Percentiles rank a stretch among this genome's conserved stretches.
phyloP scores from a whole-genome alignment of 1,139 yeast genomes.

The Arxiozyma slooffiae region DNA sequence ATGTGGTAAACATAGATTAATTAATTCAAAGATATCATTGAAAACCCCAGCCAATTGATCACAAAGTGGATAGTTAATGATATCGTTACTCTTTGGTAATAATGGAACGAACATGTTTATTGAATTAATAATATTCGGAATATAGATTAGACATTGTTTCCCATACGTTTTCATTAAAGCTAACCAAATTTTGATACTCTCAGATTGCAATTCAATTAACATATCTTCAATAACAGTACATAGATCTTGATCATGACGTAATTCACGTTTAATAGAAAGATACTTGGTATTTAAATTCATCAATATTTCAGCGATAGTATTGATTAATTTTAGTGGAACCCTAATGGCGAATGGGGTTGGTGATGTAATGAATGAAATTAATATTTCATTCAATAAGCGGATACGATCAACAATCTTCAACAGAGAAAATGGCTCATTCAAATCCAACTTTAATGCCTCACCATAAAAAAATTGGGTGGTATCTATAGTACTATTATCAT shows the following conservation, averaged over 20 bases:
- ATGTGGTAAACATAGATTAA: slow-evolving; percentile 13
- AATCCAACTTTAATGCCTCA: slow-evolving; percentile 45
- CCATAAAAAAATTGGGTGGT: slow-evolving; percentile 28
- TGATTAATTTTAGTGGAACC: slow-evolving; percentile 48
- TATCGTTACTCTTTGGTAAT: slow-evolving; percentile 19
- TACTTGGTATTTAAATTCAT: slow-evolving; percentile 46
- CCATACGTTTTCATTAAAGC: slow-evolving; percentile 35
- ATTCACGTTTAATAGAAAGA: slow-evolving; percentile 46
- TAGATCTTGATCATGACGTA: slow-evolving; percentile 42
- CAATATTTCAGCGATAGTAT: slow-evolving; percentile 42
- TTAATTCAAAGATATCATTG: slow-evolving; percentile 14
- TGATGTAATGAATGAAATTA: slow-evolving; percentile 38
- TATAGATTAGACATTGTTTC: slow-evolving; percentile 42
- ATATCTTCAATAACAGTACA: slow-evolving; percentile 37
- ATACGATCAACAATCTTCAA: slow-evolving; percentile 44
- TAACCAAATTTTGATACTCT: slow-evolving; percentile 38
- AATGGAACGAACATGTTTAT: slow-evolving; percentile 49
- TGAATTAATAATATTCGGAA: slow-evolving; percentile 39
- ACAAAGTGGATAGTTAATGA: slow-evolving; percentile 27
- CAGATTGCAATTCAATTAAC: slow-evolving; percentile 37
- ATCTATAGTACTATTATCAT: slow-evolving; percentile 9
- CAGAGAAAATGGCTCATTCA: slow-evolving; percentile 44
- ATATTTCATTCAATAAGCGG: slow-evolving; percentile 37
- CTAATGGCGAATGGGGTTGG: slow-evolving; percentile 41
- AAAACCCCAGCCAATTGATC: slow-evolving; percentile 21